Evolutionary conservation across 1,284 basidiomycete species (phyloP), one percentile per base, ranked within the genome.

Genomic region (Athelia psychrophila): DNA sequence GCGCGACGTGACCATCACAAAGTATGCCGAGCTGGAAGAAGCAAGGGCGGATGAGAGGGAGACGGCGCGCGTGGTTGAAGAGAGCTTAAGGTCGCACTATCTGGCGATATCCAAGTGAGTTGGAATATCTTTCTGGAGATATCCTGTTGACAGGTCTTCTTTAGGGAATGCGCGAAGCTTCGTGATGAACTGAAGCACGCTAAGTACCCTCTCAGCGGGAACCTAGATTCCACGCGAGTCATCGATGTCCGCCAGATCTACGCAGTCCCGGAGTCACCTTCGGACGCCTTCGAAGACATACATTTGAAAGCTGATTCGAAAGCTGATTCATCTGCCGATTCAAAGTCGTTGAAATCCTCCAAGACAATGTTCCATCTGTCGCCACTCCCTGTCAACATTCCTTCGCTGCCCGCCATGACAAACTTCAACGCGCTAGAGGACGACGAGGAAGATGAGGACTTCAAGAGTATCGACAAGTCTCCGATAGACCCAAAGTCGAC

Each of bases 331-430:
- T 42, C 49, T 63, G 32, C 13, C 47, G 65, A 54, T 54, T 60
- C 50, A 68, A 64, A 59, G 54, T 63, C 50, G 52, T 64, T 32
- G 53, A 61, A 19, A n/a, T 5, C 20, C 16, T 64, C 53, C 49
- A 60, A 67, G 16, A 69, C 60, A 49, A 59, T 68, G 33, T 67
- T 75, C 54, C 67, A 64, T 50, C 66, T 75, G 4, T 75, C 73
- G 3, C 73, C 73, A 47, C 65, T 75, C 9, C 57, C 64, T 44
- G 64, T 68, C 25, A 56, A 68, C 18, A 56, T 68, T 18, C 65
- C 61, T 18, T 62, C 69, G 9, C 51, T 73, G 50, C 54, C 64
- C 0, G 60, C 60, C 1, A 57, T 63, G 19, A 65, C 58, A 48
- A 63, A 61, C 20, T 65, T 72, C 56, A 63, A 56, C 52, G 66